These are phyloP conservation scores for Vickermania spadyakhi DNA, from an alignment of 208 protist species.

Conservation along the genomic window DNA sequence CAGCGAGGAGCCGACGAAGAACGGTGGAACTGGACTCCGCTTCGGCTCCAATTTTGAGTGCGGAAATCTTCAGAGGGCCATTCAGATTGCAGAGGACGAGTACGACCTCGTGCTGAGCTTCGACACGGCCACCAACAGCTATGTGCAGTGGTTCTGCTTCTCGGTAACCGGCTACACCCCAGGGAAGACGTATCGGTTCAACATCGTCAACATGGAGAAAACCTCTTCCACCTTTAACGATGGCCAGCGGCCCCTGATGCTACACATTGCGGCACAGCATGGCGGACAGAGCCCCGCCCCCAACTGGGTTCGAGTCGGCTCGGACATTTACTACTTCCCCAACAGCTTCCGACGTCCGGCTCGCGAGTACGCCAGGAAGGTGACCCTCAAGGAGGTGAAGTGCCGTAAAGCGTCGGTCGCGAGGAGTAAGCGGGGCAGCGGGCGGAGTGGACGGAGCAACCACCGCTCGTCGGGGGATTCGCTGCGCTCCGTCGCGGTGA, in stretches of 20 bases:
- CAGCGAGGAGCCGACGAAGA: neutral
- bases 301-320: conserved; percentile 49
- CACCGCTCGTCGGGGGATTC: neutral
- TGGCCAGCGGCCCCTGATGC: conserved; percentile 88
- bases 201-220: conserved; percentile 97
- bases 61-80: conserved; percentile 91
- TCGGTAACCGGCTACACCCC: conserved; percentile 44
- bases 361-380: conserved; percentile 7
- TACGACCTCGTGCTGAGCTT: conserved; percentile 92
- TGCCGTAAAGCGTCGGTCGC: neutral
- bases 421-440: neutral
- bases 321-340: conserved; percentile 78
- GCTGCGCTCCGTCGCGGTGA: neutral
- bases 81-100: conserved; percentile 79
- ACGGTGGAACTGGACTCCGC: conserved; percentile 21
- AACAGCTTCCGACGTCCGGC: conserved; percentile 56
- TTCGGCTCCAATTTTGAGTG: conserved; percentile 93
- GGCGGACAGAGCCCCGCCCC: neutral
- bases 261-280: conserved; percentile 37
- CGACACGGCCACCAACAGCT: conserved; percentile 92
- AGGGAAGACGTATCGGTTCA: conserved; percentile 89
- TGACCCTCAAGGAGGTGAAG: neutral
- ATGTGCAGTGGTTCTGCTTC: conserved; percentile 98
- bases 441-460: neutral
- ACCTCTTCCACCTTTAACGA: conserved; percentile 91